These are phyloP conservation scores for Xylona heveae DNA, from an alignment of 495 filamentous ascomycete species.

Conservation along the genomic window DNA sequence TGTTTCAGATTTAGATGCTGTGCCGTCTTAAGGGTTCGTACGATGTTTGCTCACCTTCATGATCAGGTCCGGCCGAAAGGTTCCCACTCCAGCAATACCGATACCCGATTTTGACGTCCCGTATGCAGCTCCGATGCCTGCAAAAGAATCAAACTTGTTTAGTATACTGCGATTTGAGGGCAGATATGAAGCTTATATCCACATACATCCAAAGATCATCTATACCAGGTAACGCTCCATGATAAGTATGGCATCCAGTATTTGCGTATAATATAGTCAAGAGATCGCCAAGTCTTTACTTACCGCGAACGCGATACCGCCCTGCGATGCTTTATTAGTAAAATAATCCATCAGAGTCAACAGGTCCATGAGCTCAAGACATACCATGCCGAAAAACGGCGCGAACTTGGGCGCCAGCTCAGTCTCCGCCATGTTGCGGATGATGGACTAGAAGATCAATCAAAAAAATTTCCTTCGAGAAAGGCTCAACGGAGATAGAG, in stretches of 20 bases:
- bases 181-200: slow-evolving; percentile 5
- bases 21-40: neutral
- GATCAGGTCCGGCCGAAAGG: slow-evolving; percentile 81
- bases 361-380: slow-evolving; percentile 10
- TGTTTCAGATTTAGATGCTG: slow-evolving; percentile 9
- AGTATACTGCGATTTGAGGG: too few relatives aligned
- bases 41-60: slow-evolving; percentile 61
- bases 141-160: slow-evolving; percentile 2
- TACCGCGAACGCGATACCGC: slow-evolving; percentile 80
- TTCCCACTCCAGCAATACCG: slow-evolving; percentile 85
- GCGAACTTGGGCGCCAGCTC: slow-evolving; percentile 73
- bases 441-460: too few relatives aligned
- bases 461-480: slow-evolving; percentile 3
- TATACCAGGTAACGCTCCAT: slow-evolving; percentile 14
- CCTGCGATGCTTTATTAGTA: slow-evolving; percentile 23
- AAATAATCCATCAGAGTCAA: neutral
- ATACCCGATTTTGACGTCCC: slow-evolving; percentile 95
- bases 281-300: slow-evolving; percentile 27
- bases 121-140: slow-evolving; percentile 85
- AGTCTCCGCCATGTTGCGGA: slow-evolving; percentile 40
- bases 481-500: too few relatives aligned
- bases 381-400: slow-evolving; percentile 94
- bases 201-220: slow-evolving; percentile 81
- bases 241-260: neutral
- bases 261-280: neutral